Conservation (phyloP, 768 basidiomycete species). For the Leucosporidium creatinivorum region DNA sequence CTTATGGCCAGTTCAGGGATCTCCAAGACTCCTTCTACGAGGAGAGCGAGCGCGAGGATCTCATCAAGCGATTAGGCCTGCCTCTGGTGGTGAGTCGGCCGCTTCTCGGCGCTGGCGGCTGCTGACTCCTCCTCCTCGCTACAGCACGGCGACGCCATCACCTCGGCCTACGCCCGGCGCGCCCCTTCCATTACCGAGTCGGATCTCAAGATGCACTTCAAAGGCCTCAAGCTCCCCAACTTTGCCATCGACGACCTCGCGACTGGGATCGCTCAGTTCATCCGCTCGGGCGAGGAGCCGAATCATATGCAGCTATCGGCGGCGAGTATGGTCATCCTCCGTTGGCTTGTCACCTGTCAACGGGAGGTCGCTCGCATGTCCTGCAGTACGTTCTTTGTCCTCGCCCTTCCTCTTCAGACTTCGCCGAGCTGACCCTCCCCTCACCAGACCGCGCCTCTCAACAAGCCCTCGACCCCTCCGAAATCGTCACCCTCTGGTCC, state of each 20-base stretch:
- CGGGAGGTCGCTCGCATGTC: slow-evolving; percentile 2
- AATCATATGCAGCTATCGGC: too few relatives aligned
- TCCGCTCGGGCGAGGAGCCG: too few relatives aligned
- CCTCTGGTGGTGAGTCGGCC: slow-evolving; percentile 2
- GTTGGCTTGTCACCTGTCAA: slow-evolving; percentile 6
- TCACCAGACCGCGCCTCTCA: too few relatives aligned
- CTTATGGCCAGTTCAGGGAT: slow-evolving; percentile 10
- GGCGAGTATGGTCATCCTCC: too few relatives aligned
- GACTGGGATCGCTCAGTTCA: too few relatives aligned
- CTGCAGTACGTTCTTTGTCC: too few relatives aligned
- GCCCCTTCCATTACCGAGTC: slow-evolving; percentile 1
- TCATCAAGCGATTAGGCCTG: slow-evolving; percentile 2
- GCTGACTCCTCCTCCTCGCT: background rate
- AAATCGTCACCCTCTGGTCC: background rate
- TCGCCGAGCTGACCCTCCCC: too few relatives aligned
- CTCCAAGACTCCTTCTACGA: background rate
- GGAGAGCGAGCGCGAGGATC: background rate
- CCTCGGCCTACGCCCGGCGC: slow-evolving; percentile 8
- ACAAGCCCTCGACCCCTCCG: too few relatives aligned
- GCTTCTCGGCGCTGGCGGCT: background rate
- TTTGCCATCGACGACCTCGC: background rate
- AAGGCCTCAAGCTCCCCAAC: background rate
- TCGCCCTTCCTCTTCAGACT: too few relatives aligned
- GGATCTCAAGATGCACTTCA: slow-evolving; percentile 10
- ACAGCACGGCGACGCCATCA: slow-evolving; percentile 14